phyloP scores from a whole-genome alignment of 2,329 filamentous ascomycete genomes.

The Lasiodiplodia gonubiensis region DNA sequence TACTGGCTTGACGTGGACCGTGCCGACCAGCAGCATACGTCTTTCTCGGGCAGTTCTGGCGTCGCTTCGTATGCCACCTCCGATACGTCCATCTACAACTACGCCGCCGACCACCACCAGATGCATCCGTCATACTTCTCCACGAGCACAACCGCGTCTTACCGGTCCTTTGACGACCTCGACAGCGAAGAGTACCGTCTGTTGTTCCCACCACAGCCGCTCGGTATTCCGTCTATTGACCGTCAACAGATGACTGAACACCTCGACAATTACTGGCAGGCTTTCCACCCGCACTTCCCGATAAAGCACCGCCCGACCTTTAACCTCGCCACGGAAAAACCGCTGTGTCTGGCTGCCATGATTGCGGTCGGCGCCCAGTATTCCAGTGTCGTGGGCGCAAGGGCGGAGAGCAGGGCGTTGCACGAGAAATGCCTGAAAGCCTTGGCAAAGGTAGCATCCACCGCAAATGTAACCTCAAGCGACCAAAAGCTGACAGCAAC shows the following conservation, averaged over 20 bases:
- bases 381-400: conserved; percentile 42
- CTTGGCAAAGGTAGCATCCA: conserved; percentile 39
- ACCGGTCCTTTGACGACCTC: conserved; percentile 42
- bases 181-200: conserved; percentile 44
- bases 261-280: conserved; percentile 53
- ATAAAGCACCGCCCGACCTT: conserved; percentile 51
- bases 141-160: conserved; percentile 31
- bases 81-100: conserved; percentile 29
- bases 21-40: conserved; percentile 9
- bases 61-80: conserved; percentile 26
- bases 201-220: conserved; percentile 44
- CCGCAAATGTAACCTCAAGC: background rate
- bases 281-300: conserved; percentile 53
- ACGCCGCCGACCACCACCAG: conserved; percentile 24
- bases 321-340: conserved; percentile 43
- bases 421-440: conserved; percentile 51
- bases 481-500: conserved; percentile 4
- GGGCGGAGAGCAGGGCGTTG: conserved; percentile 45
- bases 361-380: conserved; percentile 52
- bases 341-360: conserved; percentile 53
- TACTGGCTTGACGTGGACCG: conserved; percentile 29
- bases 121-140: conserved; percentile 26
- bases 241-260: conserved; percentile 43
- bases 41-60: conserved; percentile 28
- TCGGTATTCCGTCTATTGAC: conserved; percentile 37